Conservation (phyloP, 495 filamentous ascomycete genomes). For the Xylaria castorea region DNA sequence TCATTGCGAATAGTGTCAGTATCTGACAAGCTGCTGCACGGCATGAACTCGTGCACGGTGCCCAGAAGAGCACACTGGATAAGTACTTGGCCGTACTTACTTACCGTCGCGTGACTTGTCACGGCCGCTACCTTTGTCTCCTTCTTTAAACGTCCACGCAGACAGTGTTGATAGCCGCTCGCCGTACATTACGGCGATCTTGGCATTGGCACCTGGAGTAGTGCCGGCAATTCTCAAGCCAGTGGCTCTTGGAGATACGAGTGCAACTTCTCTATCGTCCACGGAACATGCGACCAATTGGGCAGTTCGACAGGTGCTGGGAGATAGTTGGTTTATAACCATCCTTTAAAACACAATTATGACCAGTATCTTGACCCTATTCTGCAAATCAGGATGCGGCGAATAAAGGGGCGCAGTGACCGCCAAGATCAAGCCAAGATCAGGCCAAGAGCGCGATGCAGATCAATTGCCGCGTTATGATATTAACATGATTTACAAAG, state of each 20-base stretch:
- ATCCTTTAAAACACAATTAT: neutral
- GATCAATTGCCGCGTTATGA: conserved; percentile 24
- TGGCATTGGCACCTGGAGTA: conserved; percentile 1
- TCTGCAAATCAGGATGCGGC: conserved; percentile 16
- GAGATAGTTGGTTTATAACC: neutral
- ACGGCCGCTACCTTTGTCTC: neutral
- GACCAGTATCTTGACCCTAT: conserved; percentile 15
- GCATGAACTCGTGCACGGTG: neutral
- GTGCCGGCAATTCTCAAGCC: conserved; percentile 18
- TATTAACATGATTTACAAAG: conserved; percentile 10
- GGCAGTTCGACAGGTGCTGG: conserved; percentile 11
- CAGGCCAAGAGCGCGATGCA: conserved; percentile 23
- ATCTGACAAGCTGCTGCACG: neutral
- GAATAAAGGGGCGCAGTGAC: conserved; percentile 8
- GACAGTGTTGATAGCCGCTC: neutral
- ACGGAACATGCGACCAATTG: conserved; percentile 21
- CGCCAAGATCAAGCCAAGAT: conserved; percentile 29
- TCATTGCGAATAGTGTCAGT: neutral
- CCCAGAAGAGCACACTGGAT: neutral
- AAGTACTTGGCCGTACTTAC: neutral
- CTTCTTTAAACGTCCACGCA: neutral
- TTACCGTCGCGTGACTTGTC: neutral
- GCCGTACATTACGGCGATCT: neutral
- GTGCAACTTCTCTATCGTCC: conserved; percentile 20
- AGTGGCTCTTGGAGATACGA: conserved; percentile 11